Percentiles rank a stretch among this genome's conserved stretches.
Conservation (phyloP, 2,329 filamentous ascomycete species). For the Penicillium sp. region DNA sequence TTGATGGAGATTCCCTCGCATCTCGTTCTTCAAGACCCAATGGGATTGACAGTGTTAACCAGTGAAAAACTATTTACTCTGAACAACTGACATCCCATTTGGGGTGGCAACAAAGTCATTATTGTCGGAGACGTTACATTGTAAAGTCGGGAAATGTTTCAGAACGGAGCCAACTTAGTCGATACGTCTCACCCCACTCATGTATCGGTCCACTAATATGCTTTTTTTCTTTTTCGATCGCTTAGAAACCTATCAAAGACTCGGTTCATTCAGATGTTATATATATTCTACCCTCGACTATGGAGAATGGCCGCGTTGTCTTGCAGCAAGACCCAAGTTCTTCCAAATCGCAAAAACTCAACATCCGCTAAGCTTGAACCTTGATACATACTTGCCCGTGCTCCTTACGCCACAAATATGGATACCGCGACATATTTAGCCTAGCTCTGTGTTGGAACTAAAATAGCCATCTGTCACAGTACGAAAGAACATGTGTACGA, state of each 20-base stretch:
- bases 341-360: not conserved
- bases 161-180: slow-evolving; percentile 1
- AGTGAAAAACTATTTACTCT: too few species aligned
- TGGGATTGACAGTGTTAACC: not conserved
- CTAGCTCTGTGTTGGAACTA: not conserved
- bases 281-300: not conserved
- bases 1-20: not conserved
- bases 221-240: not conserved
- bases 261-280: not conserved
- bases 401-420: slow-evolving; percentile 12
- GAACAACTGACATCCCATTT: not conserved
- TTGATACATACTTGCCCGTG: not conserved
- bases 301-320: not conserved
- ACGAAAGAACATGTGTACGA: not conserved
- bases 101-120: slow-evolving; percentile 3
- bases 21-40: not conserved
- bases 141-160: slow-evolving; percentile 8
- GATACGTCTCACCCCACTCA: slow-evolving; percentile 5
- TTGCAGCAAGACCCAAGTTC: not conserved
- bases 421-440: slow-evolving; percentile 8
- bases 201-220: slow-evolving; percentile 1
- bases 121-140: slow-evolving; percentile 1
- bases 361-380: too few species aligned
- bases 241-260: not conserved
- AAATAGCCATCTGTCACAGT: not conserved